A percentile compares a stretch with the other conserved stretches of the same genome.
Conservation (phyloP, 169 alveolate species). For the Plasmodium coatneyi region DNA sequence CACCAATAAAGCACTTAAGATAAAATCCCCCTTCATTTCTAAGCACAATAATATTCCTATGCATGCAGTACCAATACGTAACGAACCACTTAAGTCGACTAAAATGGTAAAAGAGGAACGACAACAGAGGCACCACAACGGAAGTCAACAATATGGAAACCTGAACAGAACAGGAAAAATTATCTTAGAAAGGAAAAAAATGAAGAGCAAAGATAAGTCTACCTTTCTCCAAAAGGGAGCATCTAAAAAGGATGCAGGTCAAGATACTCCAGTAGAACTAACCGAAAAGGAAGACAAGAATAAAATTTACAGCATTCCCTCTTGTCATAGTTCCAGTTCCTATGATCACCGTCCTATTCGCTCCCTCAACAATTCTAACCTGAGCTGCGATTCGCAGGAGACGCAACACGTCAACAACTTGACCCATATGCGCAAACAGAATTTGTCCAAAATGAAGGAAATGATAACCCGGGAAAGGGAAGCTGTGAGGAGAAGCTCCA, state of each 20-base stretch:
- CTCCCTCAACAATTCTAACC: background rate
- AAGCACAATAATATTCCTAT: constrained; percentile 29
- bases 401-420: background rate
- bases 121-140: background rate
- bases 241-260: background rate
- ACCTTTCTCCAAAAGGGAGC: background rate
- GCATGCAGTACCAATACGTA: background rate
- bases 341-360: background rate
- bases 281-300: background rate
- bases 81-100: constrained; percentile 9
- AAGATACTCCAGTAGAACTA: background rate
- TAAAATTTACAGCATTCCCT: background rate
- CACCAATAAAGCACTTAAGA: constrained; percentile 14
- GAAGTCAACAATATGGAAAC: background rate
- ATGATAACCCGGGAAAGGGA: background rate
- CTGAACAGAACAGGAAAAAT: background rate
- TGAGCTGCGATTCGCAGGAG: background rate
- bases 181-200: background rate
- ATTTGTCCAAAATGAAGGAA: constrained; percentile 2
- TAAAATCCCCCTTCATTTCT: constrained; percentile 34
- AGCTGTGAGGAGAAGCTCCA: background rate
- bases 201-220: background rate
- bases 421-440: background rate
- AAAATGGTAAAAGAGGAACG: constrained; percentile 8
- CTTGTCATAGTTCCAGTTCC: constrained; percentile 34